These are phyloP conservation scores for Penicillium flavigenum DNA, from an alignment of 495 filamentous ascomycete species.

Conservation along the genomic window DNA sequence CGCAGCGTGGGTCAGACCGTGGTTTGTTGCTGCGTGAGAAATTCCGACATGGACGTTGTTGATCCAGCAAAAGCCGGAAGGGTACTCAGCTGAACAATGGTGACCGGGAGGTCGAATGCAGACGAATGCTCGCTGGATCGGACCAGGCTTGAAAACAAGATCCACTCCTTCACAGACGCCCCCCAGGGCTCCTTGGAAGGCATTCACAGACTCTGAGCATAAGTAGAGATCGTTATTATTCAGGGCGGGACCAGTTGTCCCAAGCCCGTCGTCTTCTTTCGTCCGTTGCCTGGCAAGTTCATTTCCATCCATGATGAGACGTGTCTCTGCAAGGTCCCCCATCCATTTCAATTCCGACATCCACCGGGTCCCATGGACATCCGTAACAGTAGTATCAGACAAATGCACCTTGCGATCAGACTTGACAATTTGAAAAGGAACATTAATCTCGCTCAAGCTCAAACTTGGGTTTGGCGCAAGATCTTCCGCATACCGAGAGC, in stretches of 20 bases:
- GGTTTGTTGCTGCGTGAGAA: slow-evolving; percentile 74
- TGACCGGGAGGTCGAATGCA: slow-evolving; percentile 85
- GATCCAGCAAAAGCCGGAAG: slow-evolving; percentile 96
- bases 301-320: slow-evolving; percentile 68
- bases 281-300: slow-evolving; percentile 67
- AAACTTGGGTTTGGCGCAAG: slow-evolving; percentile 61
- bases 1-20: slow-evolving; percentile 88
- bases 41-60: slow-evolving; percentile 98
- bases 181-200: slow-evolving; percentile 84
- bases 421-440: slow-evolving; percentile 75
- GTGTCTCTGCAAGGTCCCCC: slow-evolving; percentile 74
- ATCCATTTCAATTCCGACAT: slow-evolving; percentile 86
- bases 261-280: slow-evolving; percentile 38
- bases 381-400: slow-evolving; percentile 66
- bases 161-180: slow-evolving; percentile 92
- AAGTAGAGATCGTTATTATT: slow-evolving; percentile 73
- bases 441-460: slow-evolving; percentile 48
- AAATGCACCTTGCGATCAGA: slow-evolving; percentile 64
- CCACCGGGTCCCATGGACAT: slow-evolving; percentile 83
- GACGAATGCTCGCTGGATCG: slow-evolving; percentile 72
- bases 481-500: slow-evolving; percentile 75
- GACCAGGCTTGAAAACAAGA: slow-evolving; percentile 65
- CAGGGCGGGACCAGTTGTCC: slow-evolving; percentile 59
- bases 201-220: slow-evolving; percentile 77
- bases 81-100: slow-evolving; percentile 83